Evolutionary conservation across 257 asterid genomes (phyloP), one percentile per base, ranked within the genome.

Genomic region (Solanum peruvianum): DNA sequence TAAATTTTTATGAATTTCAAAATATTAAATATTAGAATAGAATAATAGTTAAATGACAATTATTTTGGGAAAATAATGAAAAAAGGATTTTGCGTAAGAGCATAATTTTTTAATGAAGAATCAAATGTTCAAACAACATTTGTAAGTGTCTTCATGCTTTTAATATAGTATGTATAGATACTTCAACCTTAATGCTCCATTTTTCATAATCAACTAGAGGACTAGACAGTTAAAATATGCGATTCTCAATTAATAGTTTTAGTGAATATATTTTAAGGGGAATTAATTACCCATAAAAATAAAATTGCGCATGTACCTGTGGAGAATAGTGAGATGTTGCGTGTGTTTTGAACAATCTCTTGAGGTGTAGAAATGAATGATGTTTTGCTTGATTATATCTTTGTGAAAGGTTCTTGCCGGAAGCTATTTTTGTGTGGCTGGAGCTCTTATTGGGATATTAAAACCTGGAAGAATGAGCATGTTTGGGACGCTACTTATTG

Each of bases 391-490:
- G 64, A 78, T 78, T 45, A 39, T 71, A 9, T 71, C 45, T 35
- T 86, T 87, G 83, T 70, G 81, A 56, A 91, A 97, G 99, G 98
- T 97, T 93, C 98, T 97, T 89, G 98, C 98, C 7, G 99, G 99
- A 89, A 97, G 99, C 92, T 97, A 97, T 92, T 97, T 97, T 90
- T 88, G 95, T 14, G 99, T 95, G 73, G 98, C 99, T 83, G 99
- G 99, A 87, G 89, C 98, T 10, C 91, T 97, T 3, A 90, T 97
- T 58, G 98, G 99, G 62, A 62, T 96, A 33, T 25, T 97, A 64
- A 95, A 94, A 87, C 96, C 98, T 2, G 99, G 99, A 76, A 94
- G 99, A 91, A 97, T 96, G 99, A 96, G 98, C 91, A 97, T 95
- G 99, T 97, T 96, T 41, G 99, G 99, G 70, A 93, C 96, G 31